phyloP scores from a whole-genome alignment of 2,329 filamentous ascomycete genomes.

The Chaetomium globosum region DNA sequence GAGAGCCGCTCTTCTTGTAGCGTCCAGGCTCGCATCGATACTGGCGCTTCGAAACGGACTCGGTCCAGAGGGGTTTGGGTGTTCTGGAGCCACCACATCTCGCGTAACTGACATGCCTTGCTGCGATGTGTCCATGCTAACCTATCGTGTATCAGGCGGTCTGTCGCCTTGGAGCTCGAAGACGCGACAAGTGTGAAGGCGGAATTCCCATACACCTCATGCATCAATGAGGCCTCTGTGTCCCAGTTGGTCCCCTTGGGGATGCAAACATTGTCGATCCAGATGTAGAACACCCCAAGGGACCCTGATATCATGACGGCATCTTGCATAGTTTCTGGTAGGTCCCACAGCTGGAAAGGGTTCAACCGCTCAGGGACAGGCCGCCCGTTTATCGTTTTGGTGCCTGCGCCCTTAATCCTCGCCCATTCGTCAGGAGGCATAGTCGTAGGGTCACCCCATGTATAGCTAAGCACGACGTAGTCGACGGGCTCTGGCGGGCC shows the following conservation, averaged over 20 bases:
- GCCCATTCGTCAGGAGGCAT: slow-evolving; percentile 36
- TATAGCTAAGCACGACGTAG: slow-evolving; percentile 39
- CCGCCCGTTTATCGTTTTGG: slow-evolving; percentile 33
- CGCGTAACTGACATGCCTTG: slow-evolving; percentile 34
- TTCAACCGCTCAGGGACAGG: slow-evolving; percentile 35
- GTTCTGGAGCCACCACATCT: slow-evolving; percentile 34
- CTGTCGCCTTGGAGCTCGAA: slow-evolving; percentile 36
- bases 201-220: slow-evolving; percentile 38
- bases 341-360: slow-evolving; percentile 27
- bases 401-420: slow-evolving; percentile 35
- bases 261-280: slow-evolving; percentile 39
- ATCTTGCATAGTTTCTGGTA: slow-evolving; percentile 37
- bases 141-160: slow-evolving; percentile 31
- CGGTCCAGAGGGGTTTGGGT: slow-evolving; percentile 31
- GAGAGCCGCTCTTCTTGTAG: slow-evolving; percentile 38
- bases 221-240: slow-evolving; percentile 36
- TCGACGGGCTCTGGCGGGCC: slow-evolving; percentile 27
- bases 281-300: slow-evolving; percentile 35
- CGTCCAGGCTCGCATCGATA: slow-evolving; percentile 36
- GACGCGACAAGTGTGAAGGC: slow-evolving; percentile 36
- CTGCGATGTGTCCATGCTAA: slow-evolving; percentile 35
- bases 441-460: slow-evolving; percentile 36
- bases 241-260: slow-evolving; percentile 39
- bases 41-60: slow-evolving; percentile 33
- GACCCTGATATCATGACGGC: slow-evolving; percentile 33